Evolutionary conservation across 306 rosid species (phyloP), one percentile per base, ranked within the genome.

Genomic region (Prunus davidiana): DNA sequence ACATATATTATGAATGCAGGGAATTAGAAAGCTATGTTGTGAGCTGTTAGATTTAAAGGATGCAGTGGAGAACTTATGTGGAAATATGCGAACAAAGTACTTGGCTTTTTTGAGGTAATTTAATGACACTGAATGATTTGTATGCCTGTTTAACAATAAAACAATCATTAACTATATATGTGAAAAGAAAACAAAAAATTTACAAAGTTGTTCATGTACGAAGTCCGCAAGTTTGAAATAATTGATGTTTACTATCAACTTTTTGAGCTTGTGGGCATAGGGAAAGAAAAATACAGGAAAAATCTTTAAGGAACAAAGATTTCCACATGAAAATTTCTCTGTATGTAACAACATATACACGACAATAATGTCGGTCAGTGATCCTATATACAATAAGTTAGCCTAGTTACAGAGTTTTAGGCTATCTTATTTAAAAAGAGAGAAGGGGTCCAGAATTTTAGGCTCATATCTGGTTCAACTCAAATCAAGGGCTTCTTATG

Each of bases 11-110:
- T 72, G 28, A 15, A 67, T 82, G 80, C 91, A 95, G 99, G 99
- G 99, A 68, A 92, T 95, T 81, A 85, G 99, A 86, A 87, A 88
- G 84, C 93, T 95, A 78, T 95, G 97, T 76, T 92, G 97, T 69
- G 97, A 95, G 86, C 97, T 95, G 49, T 75, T 95, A 81, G 96
- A 92, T 86, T 84, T 95, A 72, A 92, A 92, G 90, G 99, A 95
- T 86, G 89, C 92, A 4, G 97, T 95, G 83, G 97, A 95, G 90
- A 95, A 90, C 78, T 87, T 95, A 82, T 80, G 97, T 87, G 97
- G 99, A 69, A 87, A 95, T 84, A 92, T 84, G 97, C 91, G 84
- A 72, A 78, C 97, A 0, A 95, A 95, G 88, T 90, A 86, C 87
- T 82, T 92, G 87, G 97, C 99, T 78, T 95, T 95, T 85, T 74